These are phyloP conservation scores for Camellia japonica DNA, from an alignment of 148 eudicot genomes.

Conservation along the genomic window DNA sequence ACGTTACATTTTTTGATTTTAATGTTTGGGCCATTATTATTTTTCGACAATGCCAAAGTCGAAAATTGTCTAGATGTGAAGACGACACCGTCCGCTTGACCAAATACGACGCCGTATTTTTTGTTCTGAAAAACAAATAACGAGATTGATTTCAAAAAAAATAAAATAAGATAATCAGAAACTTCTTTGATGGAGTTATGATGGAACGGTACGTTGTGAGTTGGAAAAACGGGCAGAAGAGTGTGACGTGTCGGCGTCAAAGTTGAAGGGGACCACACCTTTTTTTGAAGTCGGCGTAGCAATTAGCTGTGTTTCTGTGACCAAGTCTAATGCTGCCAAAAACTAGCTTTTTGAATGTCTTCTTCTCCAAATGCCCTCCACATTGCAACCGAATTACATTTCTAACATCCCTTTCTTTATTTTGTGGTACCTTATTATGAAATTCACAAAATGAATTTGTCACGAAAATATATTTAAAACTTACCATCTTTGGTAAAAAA, in stretches of 20 bases:
- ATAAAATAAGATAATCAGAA: neutral
- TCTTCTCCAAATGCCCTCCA: neutral
- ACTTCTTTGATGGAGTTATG: no score
- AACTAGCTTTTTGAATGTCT: neutral
- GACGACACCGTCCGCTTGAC: no score
- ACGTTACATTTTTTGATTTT: no score
- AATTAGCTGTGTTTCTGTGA: neutral
- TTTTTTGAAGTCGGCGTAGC: conserved; percentile 6
- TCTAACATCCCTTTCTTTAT: no score
- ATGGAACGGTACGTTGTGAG: neutral
- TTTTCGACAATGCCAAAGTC: no score
- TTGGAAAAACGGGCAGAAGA: neutral
- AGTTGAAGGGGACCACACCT: neutral
- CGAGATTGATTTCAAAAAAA: neutral
- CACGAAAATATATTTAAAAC: no score
- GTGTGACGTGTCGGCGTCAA: conserved; percentile 2
- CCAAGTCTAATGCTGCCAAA: conserved; percentile 23
- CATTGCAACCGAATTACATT: neutral
- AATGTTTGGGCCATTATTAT: no score
- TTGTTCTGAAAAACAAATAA: neutral
- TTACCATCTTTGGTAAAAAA: no score
- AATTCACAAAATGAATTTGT: no score
- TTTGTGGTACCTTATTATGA: no score
- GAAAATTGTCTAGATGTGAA: no score
- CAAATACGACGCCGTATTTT: neutral